Evolutionary conservation across 768 basidiomycete species (phyloP).

Genomic region (Asterophora lycoperdoides): DNA sequence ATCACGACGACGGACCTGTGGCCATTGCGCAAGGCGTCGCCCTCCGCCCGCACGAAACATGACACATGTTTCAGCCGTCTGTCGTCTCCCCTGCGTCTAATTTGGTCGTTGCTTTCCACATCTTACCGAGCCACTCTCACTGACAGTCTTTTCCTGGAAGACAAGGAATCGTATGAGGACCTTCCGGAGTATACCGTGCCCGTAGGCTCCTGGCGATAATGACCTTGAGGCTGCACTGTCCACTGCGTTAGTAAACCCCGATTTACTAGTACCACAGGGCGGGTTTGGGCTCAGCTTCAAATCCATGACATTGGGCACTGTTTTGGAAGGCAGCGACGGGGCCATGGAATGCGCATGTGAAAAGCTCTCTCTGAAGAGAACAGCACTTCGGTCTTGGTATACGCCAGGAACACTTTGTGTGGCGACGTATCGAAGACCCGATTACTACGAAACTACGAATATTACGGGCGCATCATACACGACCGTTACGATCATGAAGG

Average conservation of each 20-base stretch:
- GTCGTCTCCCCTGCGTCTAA: too few relatives aligned
- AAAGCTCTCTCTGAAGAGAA: neutral
- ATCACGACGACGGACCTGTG: too few relatives aligned
- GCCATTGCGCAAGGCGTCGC: too few relatives aligned
- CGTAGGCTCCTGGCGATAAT: constrained; percentile 10
- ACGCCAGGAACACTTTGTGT: neutral
- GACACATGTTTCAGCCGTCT: too few relatives aligned
- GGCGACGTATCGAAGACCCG: neutral
- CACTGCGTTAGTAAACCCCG: constrained; percentile 26
- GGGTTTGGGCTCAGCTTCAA: constrained; percentile 32
- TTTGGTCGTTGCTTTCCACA: too few relatives aligned
- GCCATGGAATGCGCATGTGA: constrained; percentile 19
- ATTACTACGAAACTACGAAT: neutral
- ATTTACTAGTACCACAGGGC: constrained; percentile 36
- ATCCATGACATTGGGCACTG: constrained; percentile 29
- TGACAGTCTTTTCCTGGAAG: constrained; percentile 35
- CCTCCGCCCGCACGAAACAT: too few relatives aligned
- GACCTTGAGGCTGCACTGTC: constrained; percentile 14
- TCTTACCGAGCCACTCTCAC: constrained; percentile 38
- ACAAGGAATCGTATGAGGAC: neutral
- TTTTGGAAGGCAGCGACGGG: constrained; percentile 28
- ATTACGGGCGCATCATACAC: neutral
- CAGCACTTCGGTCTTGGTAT: neutral
- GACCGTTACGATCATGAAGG: neutral
- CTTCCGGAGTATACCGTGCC: neutral